Base-by-base conservation (phyloP, 129 eudicot species). In the Tanacetum coccineum region DNA sequence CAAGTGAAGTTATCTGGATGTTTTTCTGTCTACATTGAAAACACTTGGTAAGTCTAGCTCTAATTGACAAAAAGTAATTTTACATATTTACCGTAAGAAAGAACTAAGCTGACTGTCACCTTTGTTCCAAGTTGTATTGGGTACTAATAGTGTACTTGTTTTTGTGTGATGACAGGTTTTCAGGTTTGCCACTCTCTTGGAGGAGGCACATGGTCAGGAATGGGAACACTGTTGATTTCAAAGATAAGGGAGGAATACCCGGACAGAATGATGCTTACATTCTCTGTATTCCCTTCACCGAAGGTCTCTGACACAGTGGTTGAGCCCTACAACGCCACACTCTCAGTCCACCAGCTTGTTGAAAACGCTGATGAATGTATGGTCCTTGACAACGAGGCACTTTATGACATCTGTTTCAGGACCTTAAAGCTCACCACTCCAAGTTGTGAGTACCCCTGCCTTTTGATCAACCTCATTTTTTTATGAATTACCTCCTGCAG, bases 191-290 rank as follows among this genome's bases (percentile, higher is more conserved):
- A 81, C 44, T 81, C 85, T 0, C 68, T 81, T 66, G 82, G 85
- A 46, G 85, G 85, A 68, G 82, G 85, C 60, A 81, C 82, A 1
- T 80, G 85, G 68, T 81, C 85, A 19, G 82, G 85, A 63, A 81
- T 81, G 85, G 82, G 85, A 6, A 81, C 85, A 26, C 85, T 81
- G 39, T 80, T 81, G 61, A 77, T 81, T 60, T 77, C 81, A 28
- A 81, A 77, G 67, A 81, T 81, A 66, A 68, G 82, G 50, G 85
- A 81, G 49, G 85, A 81, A 71, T 81, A 81, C 64, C 82, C 85
- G 9, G 82, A 81, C 50, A 77, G 85, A n/a, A 77, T 81, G 85
- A 77, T 81, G 85, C 32, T 81, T 66, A 81, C 85, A 44, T 81
- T 81, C 48, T 81, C 82, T 3, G 82, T 76, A 45, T 81, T 80